Base-by-base conservation (phyloP, 2,329 filamentous ascomycete genomes). In the Verticillium albo-atrum region DNA sequence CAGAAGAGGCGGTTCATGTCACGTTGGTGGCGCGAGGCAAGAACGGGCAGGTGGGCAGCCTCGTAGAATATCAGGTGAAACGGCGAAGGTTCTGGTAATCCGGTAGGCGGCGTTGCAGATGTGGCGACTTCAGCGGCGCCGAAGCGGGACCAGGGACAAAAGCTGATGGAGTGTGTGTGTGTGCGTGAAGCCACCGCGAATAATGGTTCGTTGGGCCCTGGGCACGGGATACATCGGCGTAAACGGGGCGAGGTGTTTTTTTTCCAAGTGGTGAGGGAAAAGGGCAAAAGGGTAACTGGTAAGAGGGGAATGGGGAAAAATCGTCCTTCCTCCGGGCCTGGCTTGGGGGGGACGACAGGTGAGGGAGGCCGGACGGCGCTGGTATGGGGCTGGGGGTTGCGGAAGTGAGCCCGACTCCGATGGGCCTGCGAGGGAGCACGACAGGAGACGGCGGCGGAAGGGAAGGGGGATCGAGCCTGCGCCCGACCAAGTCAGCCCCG, bases 331-430 rank as follows among this genome's bases (percentile, higher is more conserved):
- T 53, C 51, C 51, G 51, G 51, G 51, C 51, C 20, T 53, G 27
- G 27, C 15, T 10, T 53, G 51, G 51, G 51, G 51, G 51, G 25
- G 25, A 28, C 15, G 15, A 53, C 25, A 30, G 37, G 42, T 50
- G 42, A 50, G 51, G 14, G 25, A 53, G 51, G 51, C 27, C 27
- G 51, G 25, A 53, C 51, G 51, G 51, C 51, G 51, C 26, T 30
- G 51, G 51, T 53, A 53, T 53, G 51, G 51, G 51, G 55, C 58
- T 59, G 42, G 59, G 59, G 52, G 47, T 58, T 56, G 30, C 58
- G 60, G 54, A 50, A 17, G 10, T 6, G 14, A 35, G 58, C 30
- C 60, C 60, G 60, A 56, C 55, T 58, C 60, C 60, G 59, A 58
- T 47, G 58, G 34, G 15, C 35, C n/a, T 50, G 20, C 55, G 28